Percentiles rank a stretch among this genome's conserved stretches.
Conservation (phyloP, 2,329 filamentous ascomycete species). For the Pseudomassariella vexata region DNA sequence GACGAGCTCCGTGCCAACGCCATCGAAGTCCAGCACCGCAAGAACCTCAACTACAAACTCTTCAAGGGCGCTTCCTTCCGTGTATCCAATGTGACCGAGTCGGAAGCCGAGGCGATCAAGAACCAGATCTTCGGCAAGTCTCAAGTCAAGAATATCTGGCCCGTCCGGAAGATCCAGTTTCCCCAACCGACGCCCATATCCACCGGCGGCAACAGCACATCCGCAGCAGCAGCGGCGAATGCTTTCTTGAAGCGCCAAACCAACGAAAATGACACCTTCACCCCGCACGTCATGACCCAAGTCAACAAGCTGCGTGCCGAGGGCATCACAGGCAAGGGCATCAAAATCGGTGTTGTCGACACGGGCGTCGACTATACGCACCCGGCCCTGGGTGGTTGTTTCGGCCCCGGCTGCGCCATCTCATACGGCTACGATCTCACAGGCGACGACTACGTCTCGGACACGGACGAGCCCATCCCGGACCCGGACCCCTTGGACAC, state of each 20-base stretch:
- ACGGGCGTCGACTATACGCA: conserved; percentile 39
- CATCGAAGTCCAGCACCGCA: conserved; percentile 10
- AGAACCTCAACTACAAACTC: conserved; percentile 13
- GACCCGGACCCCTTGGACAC: conserved; percentile 33
- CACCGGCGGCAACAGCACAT: conserved; percentile 22
- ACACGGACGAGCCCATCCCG: conserved; percentile 20
- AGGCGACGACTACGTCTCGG: conserved; percentile 33
- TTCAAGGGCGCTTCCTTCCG: conserved; percentile 18
- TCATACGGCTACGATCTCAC: conserved; percentile 41
- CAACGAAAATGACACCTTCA: not conserved
- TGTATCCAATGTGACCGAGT: conserved; percentile 5
- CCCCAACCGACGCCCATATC: conserved; percentile 10
- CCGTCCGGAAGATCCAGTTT: conserved; percentile 16
- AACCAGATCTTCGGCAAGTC: conserved; percentile 15
- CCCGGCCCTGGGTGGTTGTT: conserved; percentile 46
- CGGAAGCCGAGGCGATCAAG: conserved; percentile 6
- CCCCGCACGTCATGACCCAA: conserved; percentile 2
- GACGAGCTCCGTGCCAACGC: conserved; percentile 9
- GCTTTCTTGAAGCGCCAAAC: conserved; percentile 8
- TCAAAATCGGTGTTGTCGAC: not conserved
- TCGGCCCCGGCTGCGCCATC: conserved; percentile 42
- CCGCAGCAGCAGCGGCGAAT: too few species aligned
- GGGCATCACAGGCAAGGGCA: not conserved
- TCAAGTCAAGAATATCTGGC: conserved; percentile 23
- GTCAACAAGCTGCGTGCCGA: not conserved